These are phyloP conservation scores for Suillus ampliporus DNA, from an alignment of 768 basidiomycete genomes.

Conservation along the genomic window DNA sequence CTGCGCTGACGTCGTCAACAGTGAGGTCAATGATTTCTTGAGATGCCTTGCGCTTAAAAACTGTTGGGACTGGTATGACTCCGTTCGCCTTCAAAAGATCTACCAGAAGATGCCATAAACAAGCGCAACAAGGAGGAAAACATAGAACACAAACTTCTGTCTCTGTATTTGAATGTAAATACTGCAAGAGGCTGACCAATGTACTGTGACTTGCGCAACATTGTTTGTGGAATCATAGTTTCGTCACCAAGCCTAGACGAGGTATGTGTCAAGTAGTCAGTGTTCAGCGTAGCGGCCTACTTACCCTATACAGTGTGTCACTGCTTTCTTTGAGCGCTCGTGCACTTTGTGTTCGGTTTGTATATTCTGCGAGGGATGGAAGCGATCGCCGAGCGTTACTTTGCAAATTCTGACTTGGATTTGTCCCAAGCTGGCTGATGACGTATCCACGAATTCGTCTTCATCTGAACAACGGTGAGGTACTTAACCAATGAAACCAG, in stretches of 20 bases:
- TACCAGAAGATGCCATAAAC: slow-evolving; percentile 8
- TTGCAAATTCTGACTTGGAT: slow-evolving; percentile 4
- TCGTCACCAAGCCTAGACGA: slow-evolving; percentile 31
- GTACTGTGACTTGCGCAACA: neutral
- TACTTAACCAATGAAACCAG: too few species aligned
- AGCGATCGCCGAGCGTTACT: neutral
- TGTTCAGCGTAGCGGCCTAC: slow-evolving; percentile 14
- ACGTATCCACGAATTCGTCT: slow-evolving; percentile 25
- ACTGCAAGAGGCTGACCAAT: slow-evolving; percentile 24
- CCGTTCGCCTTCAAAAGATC: slow-evolving; percentile 35
- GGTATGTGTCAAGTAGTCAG: neutral
- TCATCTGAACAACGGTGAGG: slow-evolving; percentile 30
- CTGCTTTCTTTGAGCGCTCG: slow-evolving; percentile 37
- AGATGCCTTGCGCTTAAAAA: slow-evolving; percentile 2
- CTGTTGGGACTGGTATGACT: slow-evolving; percentile 26
- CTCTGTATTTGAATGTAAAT: slow-evolving; percentile 39
- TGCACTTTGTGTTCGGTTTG: slow-evolving; percentile 28
- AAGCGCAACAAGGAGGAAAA: neutral
- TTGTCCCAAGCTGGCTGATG: slow-evolving; percentile 16
- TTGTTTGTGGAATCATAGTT: neutral
- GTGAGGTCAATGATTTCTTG: slow-evolving; percentile 32
- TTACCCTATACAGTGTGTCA: slow-evolving; percentile 35
- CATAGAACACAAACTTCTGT: slow-evolving; percentile 24
- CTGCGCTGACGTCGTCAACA: slow-evolving; percentile 16
- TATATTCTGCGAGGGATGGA: neutral